Evolutionary conservation across 2,329 filamentous ascomycete genomes (phyloP).

Genomic region (Colletotrichum horii): DNA sequence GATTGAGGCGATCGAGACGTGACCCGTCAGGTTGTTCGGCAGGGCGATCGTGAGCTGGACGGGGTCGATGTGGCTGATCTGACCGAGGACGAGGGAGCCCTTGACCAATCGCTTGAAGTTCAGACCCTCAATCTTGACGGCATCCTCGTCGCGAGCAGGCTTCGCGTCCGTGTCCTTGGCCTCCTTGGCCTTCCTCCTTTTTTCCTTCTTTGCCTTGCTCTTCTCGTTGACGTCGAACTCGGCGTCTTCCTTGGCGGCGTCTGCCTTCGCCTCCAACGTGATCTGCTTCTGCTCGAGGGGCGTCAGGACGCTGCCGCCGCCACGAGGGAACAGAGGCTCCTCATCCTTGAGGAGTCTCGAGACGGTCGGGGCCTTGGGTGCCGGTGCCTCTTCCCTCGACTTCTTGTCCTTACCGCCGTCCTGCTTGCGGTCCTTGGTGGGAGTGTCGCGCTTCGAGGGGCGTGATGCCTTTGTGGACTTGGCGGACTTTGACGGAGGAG

Average conservation of each 20-base stretch:
- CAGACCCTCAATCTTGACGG: slow-evolving; percentile 80
- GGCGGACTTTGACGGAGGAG: slow-evolving; percentile 53
- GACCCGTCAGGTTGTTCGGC: slow-evolving; percentile 91
- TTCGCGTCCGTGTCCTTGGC: slow-evolving; percentile 42
- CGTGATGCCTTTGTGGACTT: slow-evolving; percentile 38
- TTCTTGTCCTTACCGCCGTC: slow-evolving; percentile 36
- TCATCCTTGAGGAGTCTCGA: slow-evolving; percentile 69
- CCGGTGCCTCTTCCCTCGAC: slow-evolving; percentile 28
- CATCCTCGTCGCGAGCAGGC: slow-evolving; percentile 57
- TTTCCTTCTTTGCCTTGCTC: slow-evolving; percentile 57
- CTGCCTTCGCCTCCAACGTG: slow-evolving; percentile 87
- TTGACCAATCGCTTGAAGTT: slow-evolving; percentile 90
- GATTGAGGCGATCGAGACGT: slow-evolving; percentile 89
- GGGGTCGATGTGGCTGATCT: slow-evolving; percentile 80
- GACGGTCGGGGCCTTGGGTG: slow-evolving; percentile 40
- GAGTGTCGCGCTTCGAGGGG: slow-evolving; percentile 21
- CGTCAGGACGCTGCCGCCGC: slow-evolving; percentile 87
- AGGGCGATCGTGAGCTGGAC: slow-evolving; percentile 82
- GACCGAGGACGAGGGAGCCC: slow-evolving; percentile 87
- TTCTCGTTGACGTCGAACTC: slow-evolving; percentile 60
- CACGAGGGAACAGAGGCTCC: slow-evolving; percentile 89
- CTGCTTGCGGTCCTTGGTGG: slow-evolving; percentile 36
- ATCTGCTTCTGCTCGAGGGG: slow-evolving; percentile 97
- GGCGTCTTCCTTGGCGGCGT: slow-evolving; percentile 84
- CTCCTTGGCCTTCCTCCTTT: slow-evolving; percentile 59